These are phyloP conservation scores for Aspergillus oerlinghausenensis DNA, from an alignment of 2,329 filamentous ascomycete genomes.

Conservation along the genomic window DNA sequence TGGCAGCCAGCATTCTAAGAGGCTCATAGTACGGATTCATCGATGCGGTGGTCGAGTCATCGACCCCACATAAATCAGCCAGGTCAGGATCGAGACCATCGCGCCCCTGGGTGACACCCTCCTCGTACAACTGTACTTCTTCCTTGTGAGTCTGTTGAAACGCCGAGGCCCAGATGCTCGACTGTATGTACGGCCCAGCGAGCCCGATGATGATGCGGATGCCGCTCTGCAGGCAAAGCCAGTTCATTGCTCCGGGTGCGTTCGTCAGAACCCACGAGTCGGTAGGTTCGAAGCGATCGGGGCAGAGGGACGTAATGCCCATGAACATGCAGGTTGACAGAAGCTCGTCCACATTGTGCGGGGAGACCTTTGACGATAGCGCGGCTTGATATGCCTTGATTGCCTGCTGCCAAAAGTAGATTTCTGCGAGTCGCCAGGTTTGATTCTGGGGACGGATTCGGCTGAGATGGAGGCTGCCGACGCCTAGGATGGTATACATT, in stretches of 20 bases:
- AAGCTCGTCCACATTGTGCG: constrained; percentile 21
- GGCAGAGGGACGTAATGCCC: constrained; percentile 21
- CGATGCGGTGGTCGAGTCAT: constrained; percentile 15
- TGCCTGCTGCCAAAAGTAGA: constrained; percentile 27
- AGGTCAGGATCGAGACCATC: constrained; percentile 21
- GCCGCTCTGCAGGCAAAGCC: constrained; percentile 28
- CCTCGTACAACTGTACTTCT: constrained; percentile 13
- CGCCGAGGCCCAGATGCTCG: constrained; percentile 23
- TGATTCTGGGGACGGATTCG: constrained; percentile 16
- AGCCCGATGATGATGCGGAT: constrained; percentile 19
- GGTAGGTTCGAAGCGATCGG: constrained; percentile 16
- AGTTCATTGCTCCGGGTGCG: constrained; percentile 21
- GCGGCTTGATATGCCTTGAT: constrained; percentile 23
- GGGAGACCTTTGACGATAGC: constrained; percentile 13
- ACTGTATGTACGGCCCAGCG: constrained; percentile 9
- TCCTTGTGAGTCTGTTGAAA: constrained; percentile 15
- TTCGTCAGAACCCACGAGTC: constrained; percentile 29
- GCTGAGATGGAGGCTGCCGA: constrained; percentile 24
- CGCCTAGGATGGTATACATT: constrained; percentile 29
- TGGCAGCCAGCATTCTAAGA: constrained; percentile 13
- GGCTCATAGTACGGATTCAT: constrained; percentile 24
- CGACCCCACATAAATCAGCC: constrained; percentile 26
- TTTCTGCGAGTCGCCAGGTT: constrained; percentile 17
- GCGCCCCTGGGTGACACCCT: constrained; percentile 13
- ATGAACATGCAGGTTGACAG: constrained; percentile 31